phyloP scores from a whole-genome alignment of 192 early-diverging fungal genomes.

The Coemansia sp. region DNA sequence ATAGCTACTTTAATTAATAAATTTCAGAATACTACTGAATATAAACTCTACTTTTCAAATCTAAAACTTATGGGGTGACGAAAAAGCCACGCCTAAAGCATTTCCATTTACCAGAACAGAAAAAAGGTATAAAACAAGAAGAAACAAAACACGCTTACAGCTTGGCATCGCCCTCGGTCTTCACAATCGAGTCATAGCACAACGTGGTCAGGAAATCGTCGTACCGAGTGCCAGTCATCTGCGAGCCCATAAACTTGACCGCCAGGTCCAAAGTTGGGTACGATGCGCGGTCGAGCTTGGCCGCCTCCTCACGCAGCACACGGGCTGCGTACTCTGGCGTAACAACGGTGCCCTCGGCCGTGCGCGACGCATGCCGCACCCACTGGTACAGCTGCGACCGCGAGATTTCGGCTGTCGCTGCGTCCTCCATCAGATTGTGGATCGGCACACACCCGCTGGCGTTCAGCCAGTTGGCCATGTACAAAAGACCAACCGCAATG shows the following conservation, averaged over 20 bases:
- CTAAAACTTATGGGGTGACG: no score
- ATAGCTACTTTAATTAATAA: neutral
- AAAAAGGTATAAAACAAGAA: slow-evolving; percentile 1
- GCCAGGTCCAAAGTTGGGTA: slow-evolving; percentile 55
- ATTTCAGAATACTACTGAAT: no score
- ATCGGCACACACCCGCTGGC: slow-evolving; percentile 96
- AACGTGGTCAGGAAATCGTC: slow-evolving; percentile 93
- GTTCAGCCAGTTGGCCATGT: slow-evolving; percentile 96
- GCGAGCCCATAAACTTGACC: slow-evolving; percentile 65
- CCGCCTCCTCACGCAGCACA: slow-evolving; percentile 88
- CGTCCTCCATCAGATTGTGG: slow-evolving; percentile 98
- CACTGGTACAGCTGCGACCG: slow-evolving; percentile 98
- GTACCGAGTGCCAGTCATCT: slow-evolving; percentile 80
- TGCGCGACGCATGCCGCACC: slow-evolving; percentile 83
- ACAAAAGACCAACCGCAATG: slow-evolving; percentile 86
- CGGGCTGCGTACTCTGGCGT: slow-evolving; percentile 75
- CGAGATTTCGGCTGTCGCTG: slow-evolving; percentile 97
- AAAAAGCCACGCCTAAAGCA: no score
- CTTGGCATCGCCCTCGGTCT: slow-evolving; percentile 36
- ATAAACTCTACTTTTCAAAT: no score
- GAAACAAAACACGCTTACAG: slow-evolving; percentile 23
- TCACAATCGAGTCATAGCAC: slow-evolving; percentile 86
- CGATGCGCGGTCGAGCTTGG: slow-evolving; percentile 62
- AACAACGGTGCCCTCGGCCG: slow-evolving; percentile 76
- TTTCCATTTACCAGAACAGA: no score